phyloP scores from a whole-genome alignment of 2,329 filamentous ascomycete species.

The Penicillium sp. region DNA sequence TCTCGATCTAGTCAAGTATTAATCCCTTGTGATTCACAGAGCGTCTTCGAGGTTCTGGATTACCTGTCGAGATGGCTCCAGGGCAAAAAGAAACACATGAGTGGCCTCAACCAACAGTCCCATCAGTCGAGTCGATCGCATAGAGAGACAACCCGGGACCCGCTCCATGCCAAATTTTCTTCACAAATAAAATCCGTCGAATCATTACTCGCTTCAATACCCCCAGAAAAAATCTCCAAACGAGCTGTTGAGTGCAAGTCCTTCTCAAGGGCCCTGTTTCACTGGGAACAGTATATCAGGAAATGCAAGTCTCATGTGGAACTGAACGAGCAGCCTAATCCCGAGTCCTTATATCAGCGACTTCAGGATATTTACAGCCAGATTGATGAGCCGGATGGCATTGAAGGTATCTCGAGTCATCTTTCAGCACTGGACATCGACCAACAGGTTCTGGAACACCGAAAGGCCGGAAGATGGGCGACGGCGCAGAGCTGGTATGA shows the following conservation, averaged over 20 bases:
- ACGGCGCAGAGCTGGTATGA: slow-evolving; percentile 98
- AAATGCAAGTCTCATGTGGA: slow-evolving; percentile 52
- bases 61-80: slow-evolving; percentile 92
- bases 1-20: slow-evolving; percentile 1
- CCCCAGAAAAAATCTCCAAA: slow-evolving; percentile 73
- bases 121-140: slow-evolving; percentile 34
- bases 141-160: slow-evolving; percentile 32
- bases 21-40: slow-evolving; percentile 54
- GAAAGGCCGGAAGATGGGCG: slow-evolving; percentile 90
- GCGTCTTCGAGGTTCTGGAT: slow-evolving; percentile 86
- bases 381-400: slow-evolving; percentile 95
- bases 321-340: slow-evolving; percentile 56
- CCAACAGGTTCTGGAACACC: slow-evolving; percentile 89
- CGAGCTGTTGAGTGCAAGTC: slow-evolving; percentile 93
- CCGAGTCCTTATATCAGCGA: slow-evolving; percentile 70
- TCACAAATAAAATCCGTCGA: slow-evolving; percentile 68
- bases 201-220: slow-evolving; percentile 69
- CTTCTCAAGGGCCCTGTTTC: slow-evolving; percentile 87
- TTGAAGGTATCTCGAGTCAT: slow-evolving; percentile 91
- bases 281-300: slow-evolving; percentile 89
- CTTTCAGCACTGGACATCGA: slow-evolving; percentile 86
- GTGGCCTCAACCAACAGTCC: slow-evolving; percentile 32
- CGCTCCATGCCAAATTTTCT: slow-evolving; percentile 37
- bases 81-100: slow-evolving; percentile 65
- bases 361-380: slow-evolving; percentile 94